Conservation (phyloP, 2,329 filamentous ascomycete species). For the Lecanicillium sp. region DNA sequence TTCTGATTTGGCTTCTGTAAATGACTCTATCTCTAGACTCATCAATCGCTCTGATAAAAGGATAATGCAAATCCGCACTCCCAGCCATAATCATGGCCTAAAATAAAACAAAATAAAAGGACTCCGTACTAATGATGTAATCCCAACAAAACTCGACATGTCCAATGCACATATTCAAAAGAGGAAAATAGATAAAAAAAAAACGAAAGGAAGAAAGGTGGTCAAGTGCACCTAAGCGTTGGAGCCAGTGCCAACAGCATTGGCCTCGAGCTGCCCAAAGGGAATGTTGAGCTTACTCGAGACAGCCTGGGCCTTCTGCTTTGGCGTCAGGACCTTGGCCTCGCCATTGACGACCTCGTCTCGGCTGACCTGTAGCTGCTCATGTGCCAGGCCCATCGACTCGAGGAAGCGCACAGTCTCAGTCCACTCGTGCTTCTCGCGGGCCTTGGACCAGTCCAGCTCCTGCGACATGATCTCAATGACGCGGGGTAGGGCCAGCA, state of each 20-base stretch:
- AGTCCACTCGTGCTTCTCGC: constrained; percentile 50
- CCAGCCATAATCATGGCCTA: no score
- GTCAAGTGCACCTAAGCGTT: no score
- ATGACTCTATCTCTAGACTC: no score
- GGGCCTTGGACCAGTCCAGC: constrained; percentile 52
- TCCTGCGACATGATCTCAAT: constrained; percentile 69
- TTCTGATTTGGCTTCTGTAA: no score
- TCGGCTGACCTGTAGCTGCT: constrained; percentile 15
- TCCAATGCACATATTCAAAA: not conserved
- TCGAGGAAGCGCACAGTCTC: constrained; percentile 39
- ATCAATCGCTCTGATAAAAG: no score
- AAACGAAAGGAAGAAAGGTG: not conserved
- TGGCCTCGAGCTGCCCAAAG: constrained; percentile 5
- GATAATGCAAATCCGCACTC: no score
- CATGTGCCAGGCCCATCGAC: constrained; percentile 33
- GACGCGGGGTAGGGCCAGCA: constrained; percentile 60
- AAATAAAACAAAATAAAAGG: not conserved
- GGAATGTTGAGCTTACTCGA: constrained; percentile 7
- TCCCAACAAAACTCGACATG: not conserved
- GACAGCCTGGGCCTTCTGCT: constrained; percentile 5
- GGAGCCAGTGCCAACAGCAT: not conserved
- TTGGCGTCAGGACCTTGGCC: not conserved
- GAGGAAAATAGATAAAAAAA: constrained; percentile 1
- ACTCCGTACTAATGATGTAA: not conserved
- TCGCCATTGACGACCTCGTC: constrained; percentile 17